Evolutionary conservation across 2,329 filamentous ascomycete genomes (phyloP).

Genomic region (Ascochyta clinopodiicola): DNA sequence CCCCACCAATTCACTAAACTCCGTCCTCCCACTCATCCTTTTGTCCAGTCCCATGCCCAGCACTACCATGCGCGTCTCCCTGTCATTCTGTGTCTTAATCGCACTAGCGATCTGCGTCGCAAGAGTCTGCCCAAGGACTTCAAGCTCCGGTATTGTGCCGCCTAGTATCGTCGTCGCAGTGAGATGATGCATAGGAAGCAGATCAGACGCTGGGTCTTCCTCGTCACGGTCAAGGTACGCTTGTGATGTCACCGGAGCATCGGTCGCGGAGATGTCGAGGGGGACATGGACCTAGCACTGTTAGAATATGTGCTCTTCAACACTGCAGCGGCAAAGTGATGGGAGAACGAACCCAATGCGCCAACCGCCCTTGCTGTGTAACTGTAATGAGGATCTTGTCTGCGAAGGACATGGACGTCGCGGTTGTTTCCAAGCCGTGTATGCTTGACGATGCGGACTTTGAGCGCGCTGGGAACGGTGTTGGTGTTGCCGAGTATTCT

Average conservation of each 20-base stretch:
- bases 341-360: slow-evolving; percentile 78
- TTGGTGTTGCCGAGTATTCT: slow-evolving; percentile 33
- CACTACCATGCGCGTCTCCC: slow-evolving; percentile 65
- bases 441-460: slow-evolving; percentile 65
- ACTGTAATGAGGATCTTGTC: slow-evolving; percentile 93
- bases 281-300: slow-evolving; percentile 75
- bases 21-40: slow-evolving; percentile 56
- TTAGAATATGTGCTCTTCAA: slow-evolving; percentile 21
- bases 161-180: slow-evolving; percentile 88
- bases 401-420: slow-evolving; percentile 74
- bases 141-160: slow-evolving; percentile 77
- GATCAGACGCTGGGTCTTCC: slow-evolving; percentile 44
- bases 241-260: slow-evolving; percentile 62
- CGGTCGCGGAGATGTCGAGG: slow-evolving; percentile 70
- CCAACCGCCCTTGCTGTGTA: slow-evolving; percentile 81
- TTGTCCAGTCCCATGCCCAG: slow-evolving; percentile 64
- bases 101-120: slow-evolving; percentile 87
- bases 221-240: slow-evolving; percentile 55
- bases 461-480: slow-evolving; percentile 73
- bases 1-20: slow-evolving; percentile 53
- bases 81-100: slow-evolving; percentile 72
- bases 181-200: slow-evolving; percentile 80
- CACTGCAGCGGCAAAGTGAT: background rate
- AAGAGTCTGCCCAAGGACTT: slow-evolving; percentile 85
- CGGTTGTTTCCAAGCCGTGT: slow-evolving; percentile 73